phyloP scores from a whole-genome alignment of 2,329 filamentous ascomycete species.

The Chrysoporthe austroafricana region DNA sequence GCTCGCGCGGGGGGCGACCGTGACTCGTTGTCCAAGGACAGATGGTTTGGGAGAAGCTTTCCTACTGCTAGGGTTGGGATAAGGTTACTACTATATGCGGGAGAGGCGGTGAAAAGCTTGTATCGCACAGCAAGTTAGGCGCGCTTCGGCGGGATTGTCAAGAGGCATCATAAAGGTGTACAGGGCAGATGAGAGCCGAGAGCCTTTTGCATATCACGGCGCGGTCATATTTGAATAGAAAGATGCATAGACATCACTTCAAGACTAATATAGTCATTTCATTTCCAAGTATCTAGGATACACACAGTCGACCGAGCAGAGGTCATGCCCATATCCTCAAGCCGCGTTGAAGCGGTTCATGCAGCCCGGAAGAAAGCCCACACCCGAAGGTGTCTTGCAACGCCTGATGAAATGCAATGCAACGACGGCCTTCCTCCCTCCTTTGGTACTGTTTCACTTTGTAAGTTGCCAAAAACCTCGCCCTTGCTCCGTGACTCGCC shows the following conservation, averaged over 20 bases:
- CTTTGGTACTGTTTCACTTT: neutral
- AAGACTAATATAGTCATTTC: neutral
- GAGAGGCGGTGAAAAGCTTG: too few species aligned
- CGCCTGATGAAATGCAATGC: slow-evolving; percentile 42
- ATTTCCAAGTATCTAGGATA: neutral
- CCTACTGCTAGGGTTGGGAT: too few species aligned
- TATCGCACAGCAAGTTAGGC: too few species aligned
- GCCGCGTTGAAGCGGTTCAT: slow-evolving; percentile 47
- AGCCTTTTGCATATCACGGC: too few species aligned
- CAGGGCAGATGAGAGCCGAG: too few species aligned
- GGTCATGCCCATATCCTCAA: slow-evolving; percentile 12
- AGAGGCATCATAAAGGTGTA: too few species aligned
- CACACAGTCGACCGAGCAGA: neutral
- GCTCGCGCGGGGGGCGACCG: too few species aligned
- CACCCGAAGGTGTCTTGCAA: slow-evolving; percentile 35
- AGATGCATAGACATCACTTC: neutral
- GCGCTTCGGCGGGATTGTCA: too few species aligned
- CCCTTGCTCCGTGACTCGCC: slow-evolving; percentile 8
- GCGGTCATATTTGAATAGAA: neutral
- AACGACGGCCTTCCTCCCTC: slow-evolving; percentile 27
- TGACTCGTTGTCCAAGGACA: too few species aligned
- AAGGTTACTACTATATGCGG: too few species aligned
- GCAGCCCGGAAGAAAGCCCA: slow-evolving; percentile 36
- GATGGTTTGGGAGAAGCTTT: too few species aligned
- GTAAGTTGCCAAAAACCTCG: slow-evolving; percentile 8